Evolutionary conservation across 768 basidiomycete genomes (phyloP), one percentile per base, ranked within the genome.

Genomic region (Hygrophorus pudorinus): DNA sequence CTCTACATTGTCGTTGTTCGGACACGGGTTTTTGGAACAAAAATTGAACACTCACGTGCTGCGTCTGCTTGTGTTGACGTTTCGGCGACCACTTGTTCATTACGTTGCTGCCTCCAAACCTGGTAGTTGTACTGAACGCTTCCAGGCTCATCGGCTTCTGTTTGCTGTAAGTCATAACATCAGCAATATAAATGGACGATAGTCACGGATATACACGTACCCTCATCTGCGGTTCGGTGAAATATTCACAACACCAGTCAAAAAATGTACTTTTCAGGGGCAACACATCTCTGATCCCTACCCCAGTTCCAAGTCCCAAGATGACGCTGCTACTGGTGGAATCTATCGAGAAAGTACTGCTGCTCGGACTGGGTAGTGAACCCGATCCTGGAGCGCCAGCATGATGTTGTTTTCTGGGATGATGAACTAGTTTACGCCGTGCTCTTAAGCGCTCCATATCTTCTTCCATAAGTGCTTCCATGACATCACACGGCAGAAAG

Each of bases 181-280:
- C 24, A 24, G 57, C 47, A 42, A 54, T 27, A 17, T 7, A 42
- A 35, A 12, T 34, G 6, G 28, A 35, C 11, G 12, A 32, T 2
- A 33, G 38, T 11, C 44, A 38, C 12, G 29, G 11, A 8, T 33
- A 29, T 47, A 28, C 11, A 4, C 79, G 55, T 59, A 94, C 92
- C 71, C 90, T 82, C 94, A 99, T 98, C 61, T 99, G 96, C 2
- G 94, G 91, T 59, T 97, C 93, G 50, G 85, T 91, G 68, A 97
- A 99, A 59, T 98, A 98, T 58, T 98, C 93, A 55, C 79, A 77
- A 48, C 91, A 91, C 88, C 91, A 97, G 56, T 97, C 94, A 57
- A 84, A 99, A 65, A 88, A 94, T 7, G 77, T 71, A 57, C 90
- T 93, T 64, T 88, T 90, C 55, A 99, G 62, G 0, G 96, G 96